These are phyloP conservation scores for Penicillium sp. DNA, from an alignment of 2,329 filamentous ascomycete species.

Conservation along the genomic window DNA sequence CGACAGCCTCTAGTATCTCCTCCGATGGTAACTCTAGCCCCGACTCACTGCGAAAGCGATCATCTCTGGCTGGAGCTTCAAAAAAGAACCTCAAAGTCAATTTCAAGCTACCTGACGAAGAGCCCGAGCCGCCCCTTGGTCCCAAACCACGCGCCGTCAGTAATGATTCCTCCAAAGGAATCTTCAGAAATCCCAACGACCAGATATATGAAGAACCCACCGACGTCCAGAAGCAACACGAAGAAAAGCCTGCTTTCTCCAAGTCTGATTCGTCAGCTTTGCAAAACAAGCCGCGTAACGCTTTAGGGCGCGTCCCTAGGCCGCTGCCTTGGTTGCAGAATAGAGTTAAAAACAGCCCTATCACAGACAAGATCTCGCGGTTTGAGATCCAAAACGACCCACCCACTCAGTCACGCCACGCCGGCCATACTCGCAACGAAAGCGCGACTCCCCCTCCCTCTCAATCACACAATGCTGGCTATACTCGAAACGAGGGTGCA, in stretches of 20 bases:
- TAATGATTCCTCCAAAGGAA: slow-evolving; percentile 44
- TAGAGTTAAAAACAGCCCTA: slow-evolving; percentile 40
- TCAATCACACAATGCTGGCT: slow-evolving; percentile 76
- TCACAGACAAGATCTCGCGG: slow-evolving; percentile 46
- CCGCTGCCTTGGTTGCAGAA: slow-evolving; percentile 39
- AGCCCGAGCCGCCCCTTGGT: slow-evolving; percentile 14
- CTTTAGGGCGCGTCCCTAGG: slow-evolving; percentile 49
- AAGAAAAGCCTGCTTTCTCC: slow-evolving; percentile 26
- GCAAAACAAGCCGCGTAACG: slow-evolving; percentile 60
- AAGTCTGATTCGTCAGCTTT: slow-evolving; percentile 47
- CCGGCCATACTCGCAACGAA: slow-evolving; percentile 70
- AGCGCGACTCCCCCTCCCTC: slow-evolving; percentile 41
- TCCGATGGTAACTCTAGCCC: slow-evolving; percentile 22
- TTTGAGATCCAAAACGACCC: slow-evolving; percentile 82
- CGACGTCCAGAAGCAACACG: slow-evolving; percentile 33
- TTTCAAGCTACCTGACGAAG: slow-evolving; percentile 37
- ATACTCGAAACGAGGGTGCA: slow-evolving; percentile 62
- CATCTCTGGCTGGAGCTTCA: slow-evolving; percentile 24
- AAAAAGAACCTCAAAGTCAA: slow-evolving; percentile 41
- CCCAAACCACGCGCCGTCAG: slow-evolving; percentile 33
- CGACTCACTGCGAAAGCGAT: slow-evolving; percentile 17
- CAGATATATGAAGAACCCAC: slow-evolving; percentile 83
- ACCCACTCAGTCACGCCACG: slow-evolving; percentile 75
- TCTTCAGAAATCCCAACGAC: slow-evolving; percentile 59
- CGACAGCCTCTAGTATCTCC: slow-evolving; percentile 17